Evolutionary conservation across 140 eudicot species (phyloP), one percentile per base, ranked within the genome.

Genomic region (Bidens hawaiensis): DNA sequence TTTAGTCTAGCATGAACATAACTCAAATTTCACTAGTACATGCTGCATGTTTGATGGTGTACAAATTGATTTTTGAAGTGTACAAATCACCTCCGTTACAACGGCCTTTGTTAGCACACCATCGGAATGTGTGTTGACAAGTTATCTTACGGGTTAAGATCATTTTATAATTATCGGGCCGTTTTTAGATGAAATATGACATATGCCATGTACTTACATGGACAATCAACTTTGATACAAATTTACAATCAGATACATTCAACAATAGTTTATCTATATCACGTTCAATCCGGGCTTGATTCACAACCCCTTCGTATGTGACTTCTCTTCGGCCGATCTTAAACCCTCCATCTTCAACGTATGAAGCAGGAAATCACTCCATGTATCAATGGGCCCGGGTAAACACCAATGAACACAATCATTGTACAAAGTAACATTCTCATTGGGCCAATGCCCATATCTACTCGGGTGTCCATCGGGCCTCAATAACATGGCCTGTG

Each of bases 381-480:
- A n/a, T n/a, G n/a, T n/a, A n/a, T n/a, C n/a, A n/a, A n/a, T n/a
- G n/a, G n/a, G n/a, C n/a, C n/a, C n/a, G n/a, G n/a, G n/a, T n/a
- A n/a, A n/a, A n/a, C n/a, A n/a, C n/a, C n/a, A n/a, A n/a, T n/a
- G n/a, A n/a, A n/a, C n/a, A n/a, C n/a, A n/a, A n/a, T n/a, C n/a
- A n/a, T n/a, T n/a, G n/a, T n/a, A n/a, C n/a, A n/a, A n/a, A n/a
- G n/a, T 67, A 33, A 80, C 85, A 55, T 80, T 81, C 47, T 70
- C 88, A 62, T 75, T 59, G 42, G 95, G 80, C 91, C 81, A 75
- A 52, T 87, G 91, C 43, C 95, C 95, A 64, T 78, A 87, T 59
- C 45, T 78, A 76, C 95, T 83, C 28, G 95, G 95, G 16, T 86
- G 95, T 3, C 95, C 95, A 62, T 86, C 95, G 30, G 95, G 95